phyloP scores from a whole-genome alignment of 2,329 filamentous ascomycete species.

The Phaeosphaeria sp. region DNA sequence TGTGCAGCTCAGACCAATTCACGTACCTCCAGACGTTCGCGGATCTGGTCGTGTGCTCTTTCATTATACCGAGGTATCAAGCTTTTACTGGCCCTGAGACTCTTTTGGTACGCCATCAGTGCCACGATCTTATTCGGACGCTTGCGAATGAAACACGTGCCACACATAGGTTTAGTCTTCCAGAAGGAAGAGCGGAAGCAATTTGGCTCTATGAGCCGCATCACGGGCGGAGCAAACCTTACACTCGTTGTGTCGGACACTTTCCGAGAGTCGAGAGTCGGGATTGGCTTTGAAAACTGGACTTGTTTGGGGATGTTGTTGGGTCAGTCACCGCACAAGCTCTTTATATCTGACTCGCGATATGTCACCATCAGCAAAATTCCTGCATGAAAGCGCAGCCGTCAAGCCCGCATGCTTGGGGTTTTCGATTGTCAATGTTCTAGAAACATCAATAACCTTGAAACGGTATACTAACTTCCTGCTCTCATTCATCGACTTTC shows the following conservation, averaged over 20 bases:
- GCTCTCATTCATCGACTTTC: too few species aligned
- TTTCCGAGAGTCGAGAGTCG: too few species aligned
- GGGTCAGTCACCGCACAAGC: too few species aligned
- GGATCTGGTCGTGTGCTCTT: not conserved
- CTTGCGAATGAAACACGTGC: not conserved
- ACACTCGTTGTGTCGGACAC: not conserved
- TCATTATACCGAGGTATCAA: not conserved
- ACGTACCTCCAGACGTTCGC: not conserved
- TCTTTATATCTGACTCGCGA: not conserved
- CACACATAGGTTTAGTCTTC: too few species aligned
- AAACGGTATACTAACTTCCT: too few species aligned
- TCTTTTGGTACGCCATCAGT: not conserved
- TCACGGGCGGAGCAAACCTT: not conserved
- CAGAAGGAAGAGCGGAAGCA: not conserved
- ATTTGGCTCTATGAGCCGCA: not conserved
- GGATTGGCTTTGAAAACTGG: not conserved
- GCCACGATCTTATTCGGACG: not conserved
- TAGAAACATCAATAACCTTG: too few species aligned
- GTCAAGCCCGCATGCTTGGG: not conserved
- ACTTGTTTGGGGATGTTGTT: not conserved
- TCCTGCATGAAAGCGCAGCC: not conserved
- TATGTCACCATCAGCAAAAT: not conserved
- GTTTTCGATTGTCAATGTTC: too few species aligned
- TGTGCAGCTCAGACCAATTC: not conserved
- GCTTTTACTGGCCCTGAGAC: not conserved